Evolutionary conservation across 2,329 filamentous ascomycete genomes (phyloP), one percentile per base, ranked within the genome.

Genomic region (Aspergillus aculeatus): DNA sequence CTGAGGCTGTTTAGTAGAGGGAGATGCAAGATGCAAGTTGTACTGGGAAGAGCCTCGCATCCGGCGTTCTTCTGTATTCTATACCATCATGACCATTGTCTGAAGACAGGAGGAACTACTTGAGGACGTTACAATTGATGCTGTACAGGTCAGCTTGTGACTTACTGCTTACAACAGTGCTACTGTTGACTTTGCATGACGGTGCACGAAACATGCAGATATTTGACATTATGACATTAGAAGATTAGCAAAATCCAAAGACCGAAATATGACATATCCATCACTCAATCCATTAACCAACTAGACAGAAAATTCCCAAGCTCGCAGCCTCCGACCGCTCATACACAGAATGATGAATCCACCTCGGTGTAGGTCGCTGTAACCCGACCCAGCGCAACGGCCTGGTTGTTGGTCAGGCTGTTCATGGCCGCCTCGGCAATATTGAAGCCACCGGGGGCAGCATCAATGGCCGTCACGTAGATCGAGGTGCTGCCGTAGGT

Each of bases 401-500:
- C 82, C 64, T 79, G 73, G 26, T 71, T 71, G 56, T 77, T 75
- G 11, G 83, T 85, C 62, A 84, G 72, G 0, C 62, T 65, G 66
- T 84, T 74, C 79, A 84, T 78, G 2, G 82, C 82, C 11, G 62
- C 58, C 68, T 79, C 70, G 29, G 77, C 79, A 47, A 85, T 68
- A 66, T 83, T 83, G 74, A 84, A 81, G 9, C 81, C 81, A 44
- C 71, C 71, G 4, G 69, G 61, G 0, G 71, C 77, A 3, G 77
- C 68, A 62, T 84, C 83, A 48, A 85, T 73, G 2, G 78, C 83
- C 16, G 81, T 71, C 24, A 84, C 72, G 61, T 80, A 78, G 69
- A 84, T 78, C 4, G 69, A 70, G 49, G 75, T 78, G 31, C 66
- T 62, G 54, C 77, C 72, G 71, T 80, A 85, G 49, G 75, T 77